A percentile compares a stretch with the other conserved stretches of the same genome.
phyloP scores from a whole-genome alignment of 2,329 filamentous ascomycete genomes.

The Periconia sp. region DNA sequence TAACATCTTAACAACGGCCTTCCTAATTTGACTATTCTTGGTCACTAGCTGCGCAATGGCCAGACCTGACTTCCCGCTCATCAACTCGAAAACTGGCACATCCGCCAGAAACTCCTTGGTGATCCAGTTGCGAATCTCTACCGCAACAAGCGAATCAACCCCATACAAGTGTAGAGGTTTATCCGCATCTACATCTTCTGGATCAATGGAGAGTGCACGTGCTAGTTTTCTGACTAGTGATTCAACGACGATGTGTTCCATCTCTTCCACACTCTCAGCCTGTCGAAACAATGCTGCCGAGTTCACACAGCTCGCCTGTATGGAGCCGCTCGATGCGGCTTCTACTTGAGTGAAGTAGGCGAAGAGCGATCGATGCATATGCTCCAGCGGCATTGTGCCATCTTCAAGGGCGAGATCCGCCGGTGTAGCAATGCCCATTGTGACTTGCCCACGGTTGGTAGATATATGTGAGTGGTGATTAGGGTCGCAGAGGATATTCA shows the following conservation, averaged over 20 bases:
- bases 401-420: background rate
- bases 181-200: conserved; percentile 28
- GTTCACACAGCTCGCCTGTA: background rate
- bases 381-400: conserved; percentile 1
- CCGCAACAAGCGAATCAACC: conserved; percentile 32
- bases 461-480: conserved; percentile 1
- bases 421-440: conserved; percentile 3
- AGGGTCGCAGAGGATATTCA: conserved; percentile 3
- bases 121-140: conserved; percentile 32
- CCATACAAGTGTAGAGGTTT: conserved; percentile 31
- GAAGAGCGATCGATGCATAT: conserved; percentile 3
- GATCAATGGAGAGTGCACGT: conserved; percentile 13
- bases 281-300: conserved; percentile 3
- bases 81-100: conserved; percentile 4
- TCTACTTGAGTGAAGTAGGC: conserved; percentile 3
- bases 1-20: no score
- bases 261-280: conserved; percentile 1
- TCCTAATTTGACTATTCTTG: no score
- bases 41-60: no score
- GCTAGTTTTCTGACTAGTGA: background rate
- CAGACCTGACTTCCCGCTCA: no score
- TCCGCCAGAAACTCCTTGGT: conserved; percentile 16
- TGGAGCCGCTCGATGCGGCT: background rate
- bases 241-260: background rate
- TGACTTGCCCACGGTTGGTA: background rate